Percentiles rank a stretch among this genome's conserved stretches.
Evolutionary conservation across 2,329 filamentous ascomycete genomes (phyloP).

Genomic region (Hymenotorrendiella dingleyae): DNA sequence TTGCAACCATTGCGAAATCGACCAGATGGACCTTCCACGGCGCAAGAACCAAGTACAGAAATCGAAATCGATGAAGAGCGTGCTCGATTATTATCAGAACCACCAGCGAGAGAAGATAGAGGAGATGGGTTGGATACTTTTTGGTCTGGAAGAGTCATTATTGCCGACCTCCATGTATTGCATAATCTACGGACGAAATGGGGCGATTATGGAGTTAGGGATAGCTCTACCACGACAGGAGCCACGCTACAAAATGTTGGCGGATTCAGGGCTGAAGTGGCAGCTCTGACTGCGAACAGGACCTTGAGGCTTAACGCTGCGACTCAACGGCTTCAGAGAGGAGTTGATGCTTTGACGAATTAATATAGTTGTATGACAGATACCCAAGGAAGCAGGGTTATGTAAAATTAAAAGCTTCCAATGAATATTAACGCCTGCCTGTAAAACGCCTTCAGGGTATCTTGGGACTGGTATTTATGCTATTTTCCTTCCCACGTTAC

Average conservation of each 20-base stretch:
- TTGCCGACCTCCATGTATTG: slow-evolving; percentile 30
- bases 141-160: slow-evolving; percentile 28
- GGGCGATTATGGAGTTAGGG: slow-evolving; percentile 21
- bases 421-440: background rate
- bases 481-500: slow-evolving; percentile 92
- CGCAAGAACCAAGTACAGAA: slow-evolving; percentile 9
- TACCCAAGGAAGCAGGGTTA: background rate
- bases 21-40: slow-evolving; percentile 1
- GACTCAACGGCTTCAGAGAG: slow-evolving; percentile 21
- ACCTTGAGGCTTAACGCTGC: slow-evolving; percentile 25
- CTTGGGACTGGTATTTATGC: slow-evolving; percentile 44
- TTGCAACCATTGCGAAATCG: slow-evolving; percentile 19
- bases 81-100: slow-evolving; percentile 20
- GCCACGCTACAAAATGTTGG: slow-evolving; percentile 26
- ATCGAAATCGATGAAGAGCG: slow-evolving; percentile 18
- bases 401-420: background rate
- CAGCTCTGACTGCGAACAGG: slow-evolving; percentile 20
- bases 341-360: slow-evolving; percentile 17
- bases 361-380: too few relatives aligned
- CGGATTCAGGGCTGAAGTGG: slow-evolving; percentile 26
- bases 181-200: slow-evolving; percentile 28
- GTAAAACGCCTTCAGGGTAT: background rate
- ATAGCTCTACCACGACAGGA: slow-evolving; percentile 15
- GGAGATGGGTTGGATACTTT: slow-evolving; percentile 28
- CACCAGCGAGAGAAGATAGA: slow-evolving; percentile 13